These are phyloP conservation scores for Verticillium dahliae DNA, from an alignment of 2,329 filamentous ascomycete species.

Conservation along the genomic window DNA sequence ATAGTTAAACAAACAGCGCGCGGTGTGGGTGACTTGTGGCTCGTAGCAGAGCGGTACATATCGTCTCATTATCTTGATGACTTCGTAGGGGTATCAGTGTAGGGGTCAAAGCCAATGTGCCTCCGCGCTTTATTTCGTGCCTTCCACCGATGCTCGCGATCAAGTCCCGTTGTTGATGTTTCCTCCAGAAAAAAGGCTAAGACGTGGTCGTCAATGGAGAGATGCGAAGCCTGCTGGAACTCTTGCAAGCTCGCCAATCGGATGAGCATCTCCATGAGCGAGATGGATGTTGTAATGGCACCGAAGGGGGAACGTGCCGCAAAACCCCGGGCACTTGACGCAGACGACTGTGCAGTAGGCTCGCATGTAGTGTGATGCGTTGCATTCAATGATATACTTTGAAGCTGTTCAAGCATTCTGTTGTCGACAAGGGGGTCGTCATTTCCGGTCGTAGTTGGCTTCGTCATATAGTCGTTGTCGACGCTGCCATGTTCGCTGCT, in stretches of 20 bases:
- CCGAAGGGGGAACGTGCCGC: conserved; percentile 41
- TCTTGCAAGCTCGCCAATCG: conserved; percentile 83
- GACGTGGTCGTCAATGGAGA: conserved; percentile 85
- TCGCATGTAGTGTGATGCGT: conserved; percentile 3
- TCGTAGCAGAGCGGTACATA: not conserved
- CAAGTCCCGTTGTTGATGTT: conserved; percentile 44
- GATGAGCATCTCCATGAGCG: conserved; percentile 81
- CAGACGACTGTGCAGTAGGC: conserved; percentile 5
- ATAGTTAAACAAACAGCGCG: not conserved
- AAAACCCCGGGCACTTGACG: conserved; percentile 18
- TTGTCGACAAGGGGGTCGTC: conserved; percentile 22
- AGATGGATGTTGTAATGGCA: conserved; percentile 51
- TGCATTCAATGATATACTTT: conserved; percentile 27
- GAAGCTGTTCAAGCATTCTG: conserved; percentile 32
- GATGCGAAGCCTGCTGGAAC: conserved; percentile 82
- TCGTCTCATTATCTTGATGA: not conserved
- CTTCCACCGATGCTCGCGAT: conserved; percentile 36
- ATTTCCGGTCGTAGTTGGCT: not conserved
- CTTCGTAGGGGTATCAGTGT: conserved; percentile 30
- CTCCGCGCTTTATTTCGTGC: conserved; percentile 38
- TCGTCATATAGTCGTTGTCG: not conserved
- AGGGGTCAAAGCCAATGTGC: conserved; percentile 50
- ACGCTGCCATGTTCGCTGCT: not conserved
- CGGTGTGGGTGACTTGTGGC: not conserved
- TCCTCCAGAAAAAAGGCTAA: conserved; percentile 73